These are phyloP conservation scores for Cornus controversa DNA, from an alignment of 148 eudicot species.

Conservation along the genomic window DNA sequence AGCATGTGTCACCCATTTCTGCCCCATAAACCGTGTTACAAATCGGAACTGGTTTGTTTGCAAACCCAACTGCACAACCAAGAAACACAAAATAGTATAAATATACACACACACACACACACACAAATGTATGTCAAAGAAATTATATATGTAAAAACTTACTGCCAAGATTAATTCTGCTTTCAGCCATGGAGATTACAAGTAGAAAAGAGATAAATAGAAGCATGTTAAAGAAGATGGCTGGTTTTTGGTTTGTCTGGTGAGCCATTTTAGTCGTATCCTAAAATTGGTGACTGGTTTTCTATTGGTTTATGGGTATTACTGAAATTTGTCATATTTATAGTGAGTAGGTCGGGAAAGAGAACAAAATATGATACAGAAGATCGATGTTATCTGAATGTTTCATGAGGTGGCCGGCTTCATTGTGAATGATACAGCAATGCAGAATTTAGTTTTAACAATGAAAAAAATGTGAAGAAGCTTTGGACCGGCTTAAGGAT, in stretches of 20 bases:
- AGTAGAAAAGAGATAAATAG: not conserved
- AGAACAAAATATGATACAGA: not conserved
- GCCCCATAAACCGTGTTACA: slow-evolving; percentile 12
- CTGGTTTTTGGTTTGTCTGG: not conserved
- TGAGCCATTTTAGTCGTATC: not conserved
- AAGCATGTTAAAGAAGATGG: not conserved
- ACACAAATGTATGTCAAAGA: too few species aligned
- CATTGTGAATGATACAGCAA: not conserved
- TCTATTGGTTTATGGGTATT: not conserved
- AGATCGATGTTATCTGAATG: not conserved
- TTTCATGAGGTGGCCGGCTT: not conserved
- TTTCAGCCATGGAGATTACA: not conserved
- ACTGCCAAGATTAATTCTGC: slow-evolving; percentile 5
- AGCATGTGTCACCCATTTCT: slow-evolving; percentile 19
- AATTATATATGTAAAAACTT: not conserved
- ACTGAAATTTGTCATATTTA: not conserved
- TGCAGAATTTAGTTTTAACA: too few species aligned
- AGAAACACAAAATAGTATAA: too few species aligned
- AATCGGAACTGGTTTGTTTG: not conserved
- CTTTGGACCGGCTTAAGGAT: too few species aligned
- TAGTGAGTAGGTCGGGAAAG: not conserved
- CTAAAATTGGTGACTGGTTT: not conserved
- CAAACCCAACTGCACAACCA: not conserved
- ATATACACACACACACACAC: too few species aligned
- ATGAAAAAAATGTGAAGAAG: too few species aligned